Percentiles rank a stretch among this genome's conserved stretches.
Evolutionary conservation across 805 yeast species (phyloP).

Genomic region (Cyberlindnera petersonii): DNA sequence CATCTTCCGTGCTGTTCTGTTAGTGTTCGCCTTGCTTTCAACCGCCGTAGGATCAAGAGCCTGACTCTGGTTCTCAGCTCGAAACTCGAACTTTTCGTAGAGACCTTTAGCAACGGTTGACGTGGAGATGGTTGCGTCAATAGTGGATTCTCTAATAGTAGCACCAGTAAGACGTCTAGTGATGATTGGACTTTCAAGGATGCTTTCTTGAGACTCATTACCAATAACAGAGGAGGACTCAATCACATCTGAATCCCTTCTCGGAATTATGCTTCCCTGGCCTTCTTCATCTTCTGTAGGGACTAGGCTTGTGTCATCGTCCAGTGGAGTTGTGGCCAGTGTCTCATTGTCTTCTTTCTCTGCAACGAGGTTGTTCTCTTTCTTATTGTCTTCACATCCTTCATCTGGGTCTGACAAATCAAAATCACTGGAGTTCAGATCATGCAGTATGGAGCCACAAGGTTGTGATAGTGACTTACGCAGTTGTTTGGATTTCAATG

Average conservation of each 20-base stretch:
- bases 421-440: conserved; percentile 24
- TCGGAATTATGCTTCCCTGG: no score
- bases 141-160: background rate
- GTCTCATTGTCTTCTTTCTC: no score
- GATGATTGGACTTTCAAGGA: conserved; percentile 6
- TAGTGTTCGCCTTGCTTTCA: background rate
- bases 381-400: conserved; percentile 7
- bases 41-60: background rate
- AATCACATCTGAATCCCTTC: background rate
- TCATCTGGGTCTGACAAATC: conserved; percentile 29
- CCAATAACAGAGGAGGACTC: background rate
- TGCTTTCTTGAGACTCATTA: conserved; percentile 6
- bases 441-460: background rate
- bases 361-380: background rate
- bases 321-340: background rate
- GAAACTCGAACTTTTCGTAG: conserved; percentile 17
- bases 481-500: background rate
- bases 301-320: background rate
- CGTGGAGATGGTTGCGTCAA: background rate
- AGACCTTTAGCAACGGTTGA: conserved; percentile 7
- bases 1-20: background rate
- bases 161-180: conserved; percentile 4
- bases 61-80: background rate
- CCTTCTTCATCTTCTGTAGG: no score
- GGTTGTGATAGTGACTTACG: background rate